Evolutionary conservation across 192 early-diverging fungal species (phyloP), one percentile per base, ranked within the genome.

Genomic region (Thamnidium elegans): DNA sequence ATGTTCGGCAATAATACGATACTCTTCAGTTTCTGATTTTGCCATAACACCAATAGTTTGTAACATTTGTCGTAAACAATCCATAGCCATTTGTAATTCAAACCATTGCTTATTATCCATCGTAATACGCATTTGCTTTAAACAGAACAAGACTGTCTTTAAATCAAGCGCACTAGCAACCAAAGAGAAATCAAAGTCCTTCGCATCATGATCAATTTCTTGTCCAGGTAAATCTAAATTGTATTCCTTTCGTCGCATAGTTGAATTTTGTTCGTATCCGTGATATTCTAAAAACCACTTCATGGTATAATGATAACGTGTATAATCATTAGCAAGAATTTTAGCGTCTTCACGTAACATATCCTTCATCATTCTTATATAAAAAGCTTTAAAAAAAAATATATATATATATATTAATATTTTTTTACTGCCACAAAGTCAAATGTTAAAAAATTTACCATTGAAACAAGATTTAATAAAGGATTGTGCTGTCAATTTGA

Each of bases 61-160:
- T 42, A 89, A 83, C 66, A 91, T 81, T 63, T 89, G 79, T 51
- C 81, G 81, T 17, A 91, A 67, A 51, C 86, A 88, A 32, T 87
- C 80, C 7, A 86, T 62, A 1, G 79, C 71, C 8, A 75, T 66
- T 23, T 76, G 68, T 14, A 89, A 65, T 36, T 85, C 81, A 32
- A 66, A 51, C 81, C 77, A 85, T 32, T 55, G 53, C 43, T 76
- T 76, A 3, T 59, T 55, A 14, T 78, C 76, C 0, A 70, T 14
- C 30, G 47, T 31, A 8, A 17, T 15, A n/a, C 76, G 76, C 23
- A 83, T 69, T 32, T 65, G 59, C 2, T 54, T 50, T 11, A 83
- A 51, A 43, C 75, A 58, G 3, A 72, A 67, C 6, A 69, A 67
- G 5, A 83, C 64, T 14, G 59, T 58, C 0, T 46, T 19, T 0